These are phyloP conservation scores for Plasmodium reichenowi DNA, from an alignment of 169 alveolate genomes.

Conservation along the genomic window DNA sequence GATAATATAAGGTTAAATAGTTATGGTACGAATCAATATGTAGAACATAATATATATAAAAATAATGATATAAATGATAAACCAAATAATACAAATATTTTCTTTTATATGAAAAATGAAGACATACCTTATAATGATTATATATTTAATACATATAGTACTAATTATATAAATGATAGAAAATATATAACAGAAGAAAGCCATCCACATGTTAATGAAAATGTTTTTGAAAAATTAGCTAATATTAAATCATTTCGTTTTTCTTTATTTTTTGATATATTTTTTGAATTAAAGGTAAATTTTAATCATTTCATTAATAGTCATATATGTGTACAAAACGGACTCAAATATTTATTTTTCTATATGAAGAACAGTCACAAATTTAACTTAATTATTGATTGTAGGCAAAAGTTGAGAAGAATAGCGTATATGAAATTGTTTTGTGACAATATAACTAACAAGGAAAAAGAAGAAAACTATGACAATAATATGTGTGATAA, in stretches of 20 bases:
- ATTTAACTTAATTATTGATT: conserved; percentile 47
- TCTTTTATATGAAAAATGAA: conserved; percentile 71
- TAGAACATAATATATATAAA: conserved; percentile 1
- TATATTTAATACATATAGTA: conserved; percentile 68
- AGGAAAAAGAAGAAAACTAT: neutral
- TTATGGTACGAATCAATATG: neutral
- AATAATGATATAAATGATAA: neutral
- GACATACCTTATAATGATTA: conserved; percentile 61
- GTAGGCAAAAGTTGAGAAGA: neutral
- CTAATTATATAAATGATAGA: conserved; percentile 65
- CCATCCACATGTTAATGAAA: neutral
- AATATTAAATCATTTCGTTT: conserved; percentile 58
- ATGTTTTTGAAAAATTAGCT: conserved; percentile 35
- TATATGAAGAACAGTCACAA: conserved; percentile 68
- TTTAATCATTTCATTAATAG: conserved; percentile 38
- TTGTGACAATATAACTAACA: neutral
- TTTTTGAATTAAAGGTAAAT: conserved; percentile 69
- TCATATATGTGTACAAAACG: conserved; percentile 69
- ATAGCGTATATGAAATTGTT: neutral
- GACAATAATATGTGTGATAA: neutral
- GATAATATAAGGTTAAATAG: neutral
- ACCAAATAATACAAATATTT: neutral
- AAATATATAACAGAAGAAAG: conserved; percentile 13
- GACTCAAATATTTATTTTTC: conserved; percentile 42
- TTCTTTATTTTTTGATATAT: conserved; percentile 66